Evolutionary conservation across 306 rosid genomes (phyloP), one percentile per base, ranked within the genome.

Genomic region (Glycyrrhiza uralensis): DNA sequence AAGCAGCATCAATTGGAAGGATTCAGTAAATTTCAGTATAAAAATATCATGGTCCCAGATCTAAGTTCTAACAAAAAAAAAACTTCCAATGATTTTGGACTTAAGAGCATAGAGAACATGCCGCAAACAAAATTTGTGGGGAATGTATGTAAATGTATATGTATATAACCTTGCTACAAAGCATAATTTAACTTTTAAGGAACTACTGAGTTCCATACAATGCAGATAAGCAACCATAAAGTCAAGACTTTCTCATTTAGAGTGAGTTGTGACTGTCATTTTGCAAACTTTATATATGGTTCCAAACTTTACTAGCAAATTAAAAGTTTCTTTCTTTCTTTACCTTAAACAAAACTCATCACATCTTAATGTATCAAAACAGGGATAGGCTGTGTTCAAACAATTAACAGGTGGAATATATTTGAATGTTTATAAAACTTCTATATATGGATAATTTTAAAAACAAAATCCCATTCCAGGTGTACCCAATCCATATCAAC

Each of bases 1-100:
- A 73, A 74, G 32, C 38, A 63, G 56, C 73, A 56, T 17, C 42
- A 38, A 7, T 78, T 30, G 14, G 65, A 52, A 52, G 3, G 42
- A 8, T 4, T 50, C 51, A 39, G 61, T 19, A 12, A 49, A 45
- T 2, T 45, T 56, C 46, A 17, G 14, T 42, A 17, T 36, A 44
- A 38, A n/a, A 58, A 13, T 45, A 49, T 22, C 15, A 26, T 57
- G 68, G 23, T n/a, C 55, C 24, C 45, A 36, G 6, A 77, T 39
- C 75, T 7, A 67, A 69, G 61, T n/a, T 30, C 66, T 13, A 66
- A 49, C 30, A 18, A 18, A 19, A 28, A 18, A 19, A 28, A 33
- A 56, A 2, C 1, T 28, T 29, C 24, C 15, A 6, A 30, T 42
- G 35, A 29, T 32, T 65, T 15, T 35, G 14, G 22, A 23, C 24